Base-by-base conservation (phyloP, 2,329 filamentous ascomycete species). In the Coniella lustricola region DNA sequence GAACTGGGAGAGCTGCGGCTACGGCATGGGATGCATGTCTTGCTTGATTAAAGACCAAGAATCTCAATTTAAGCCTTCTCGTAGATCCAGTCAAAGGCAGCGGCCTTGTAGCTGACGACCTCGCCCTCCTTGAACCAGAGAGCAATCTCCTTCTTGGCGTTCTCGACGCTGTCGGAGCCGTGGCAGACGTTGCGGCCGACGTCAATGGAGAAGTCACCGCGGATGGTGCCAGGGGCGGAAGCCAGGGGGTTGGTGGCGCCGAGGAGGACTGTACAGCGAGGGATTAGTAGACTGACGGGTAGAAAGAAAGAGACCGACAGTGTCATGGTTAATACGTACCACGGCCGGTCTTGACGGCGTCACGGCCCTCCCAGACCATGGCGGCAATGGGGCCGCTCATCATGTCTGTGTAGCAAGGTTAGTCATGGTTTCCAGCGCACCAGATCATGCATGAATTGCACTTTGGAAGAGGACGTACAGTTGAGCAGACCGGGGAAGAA, bases 351-450 rank as follows among this genome's bases (percentile, higher is more conserved):
- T 97, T 97, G 82, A 96, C 90, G 73, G 85, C 93, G 67, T 98
- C 90, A 81, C 87, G 87, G 69, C 93, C 93, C 76, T 98, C 90
- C 93, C 93, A 98, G 75, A 98, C 86, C 91, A 97, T 98, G 78
- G 93, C 93, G 79, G 81, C 85, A 77, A 98, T 91, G 71, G 93
- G 93, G 70, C 93, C 93, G 71, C 84, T 90, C 72, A 82, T 77
- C 93, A 97, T 98, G 83, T 97, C 90, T 95, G 58, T 54, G 22
- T 49, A 33, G 59, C 55, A 40, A 37, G 33, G 51, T 63, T 32
- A 58, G 55, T 34, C 45, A 43, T 25, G 32, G 2, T 17, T 36
- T 3, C 8, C 17, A 16, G 4, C 8, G 35, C 9, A 4, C n/a
- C 17, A 29, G 25, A 29, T 13, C 18, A 21, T 13, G 8, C 3